Base-by-base conservation (phyloP, 345 rosid genomes). In the Melaleuca alternifolia region DNA sequence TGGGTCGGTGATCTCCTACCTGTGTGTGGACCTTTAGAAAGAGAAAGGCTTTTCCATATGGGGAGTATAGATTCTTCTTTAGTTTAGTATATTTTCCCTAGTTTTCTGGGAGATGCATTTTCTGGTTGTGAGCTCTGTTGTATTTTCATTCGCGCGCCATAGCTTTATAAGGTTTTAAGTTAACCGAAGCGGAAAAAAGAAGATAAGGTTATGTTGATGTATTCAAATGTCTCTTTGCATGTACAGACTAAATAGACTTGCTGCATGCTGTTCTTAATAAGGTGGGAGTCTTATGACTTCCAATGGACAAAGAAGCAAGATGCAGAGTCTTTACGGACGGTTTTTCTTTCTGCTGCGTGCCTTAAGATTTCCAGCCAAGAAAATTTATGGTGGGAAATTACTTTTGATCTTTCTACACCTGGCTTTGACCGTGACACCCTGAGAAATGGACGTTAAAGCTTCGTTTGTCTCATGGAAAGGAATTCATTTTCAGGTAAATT, bases 1-100 rank as follows among this genome's bases (percentile, higher is more conserved):
- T 2, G 94, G 96, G 54, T 90, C 97, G 5, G 90, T 95, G 86
- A 89, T 97, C 87, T 89, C 98, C 75, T 97, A 94, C 89, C 96
- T 94, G 11, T 94, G 96, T 10, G 89, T 94, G 65, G 96, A 95
- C 89, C 96, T 96, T 65, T 95, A 94, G 84, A 52, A 71, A 37
- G 81, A 71, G 81, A 37, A 37, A 13, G 79, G 81, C 24, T 0
- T 71, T 7, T 37, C 48, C 37, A 33, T 33, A n/a, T 37, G 0
- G 81, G 33, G 37, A 71, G 48, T 71, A 33, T 41, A 71, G 81
- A 71, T 71, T 0, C 37, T 61, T 62, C 21, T 62, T 37, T 37
- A 18, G 16, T 65, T 65, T 65, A 30, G 7, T 15, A 11, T 16
- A 18, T 18, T 71, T 71, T 71, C 26, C 81, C 9, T 48, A 71